Conservation (phyloP, 768 basidiomycete genomes). For the Amanita rubescens region DNA sequence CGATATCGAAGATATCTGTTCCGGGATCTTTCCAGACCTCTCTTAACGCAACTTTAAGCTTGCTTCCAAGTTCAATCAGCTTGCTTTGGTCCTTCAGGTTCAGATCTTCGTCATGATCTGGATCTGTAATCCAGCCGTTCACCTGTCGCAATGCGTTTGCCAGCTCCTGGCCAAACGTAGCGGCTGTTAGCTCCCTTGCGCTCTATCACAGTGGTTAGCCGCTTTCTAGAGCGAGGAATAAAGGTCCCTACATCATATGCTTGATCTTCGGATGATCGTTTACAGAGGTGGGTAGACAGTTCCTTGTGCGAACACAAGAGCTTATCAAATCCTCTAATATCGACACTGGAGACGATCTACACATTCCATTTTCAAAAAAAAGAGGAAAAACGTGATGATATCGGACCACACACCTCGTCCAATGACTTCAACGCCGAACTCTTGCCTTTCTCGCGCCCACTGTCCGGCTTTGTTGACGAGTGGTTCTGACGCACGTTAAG, state of each 20-base stretch:
- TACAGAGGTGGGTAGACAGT: constrained; percentile 59
- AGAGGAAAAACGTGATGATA: not conserved
- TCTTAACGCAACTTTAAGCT: constrained; percentile 55
- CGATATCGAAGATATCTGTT: constrained; percentile 75
- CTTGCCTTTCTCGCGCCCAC: constrained; percentile 20
- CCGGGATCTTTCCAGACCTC: constrained; percentile 67
- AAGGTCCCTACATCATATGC: constrained; percentile 59
- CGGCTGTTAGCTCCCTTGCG: constrained; percentile 74
- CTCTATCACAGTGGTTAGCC: constrained; percentile 40
- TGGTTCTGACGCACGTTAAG: constrained; percentile 33
- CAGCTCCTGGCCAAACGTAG: constrained; percentile 77
- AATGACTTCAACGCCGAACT: constrained; percentile 44
- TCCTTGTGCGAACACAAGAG: constrained; percentile 58
- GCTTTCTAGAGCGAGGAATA: constrained; percentile 5
- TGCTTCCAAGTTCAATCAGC: constrained; percentile 42
- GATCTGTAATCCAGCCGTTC: constrained; percentile 40
- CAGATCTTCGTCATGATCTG: constrained; percentile 37
- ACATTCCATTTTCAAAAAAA: not conserved
- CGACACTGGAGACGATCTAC: constrained; percentile 47
- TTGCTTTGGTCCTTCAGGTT: constrained; percentile 34
- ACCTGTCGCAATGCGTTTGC: constrained; percentile 60
- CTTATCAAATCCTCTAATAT: constrained; percentile 45
- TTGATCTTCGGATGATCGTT: constrained; percentile 71
- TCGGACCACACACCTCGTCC: constrained; percentile 51
- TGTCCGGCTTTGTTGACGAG: constrained; percentile 5